Evolutionary conservation across 129 eudicot species (phyloP).

Genomic region (Ambrosia artemisiifolia): DNA sequence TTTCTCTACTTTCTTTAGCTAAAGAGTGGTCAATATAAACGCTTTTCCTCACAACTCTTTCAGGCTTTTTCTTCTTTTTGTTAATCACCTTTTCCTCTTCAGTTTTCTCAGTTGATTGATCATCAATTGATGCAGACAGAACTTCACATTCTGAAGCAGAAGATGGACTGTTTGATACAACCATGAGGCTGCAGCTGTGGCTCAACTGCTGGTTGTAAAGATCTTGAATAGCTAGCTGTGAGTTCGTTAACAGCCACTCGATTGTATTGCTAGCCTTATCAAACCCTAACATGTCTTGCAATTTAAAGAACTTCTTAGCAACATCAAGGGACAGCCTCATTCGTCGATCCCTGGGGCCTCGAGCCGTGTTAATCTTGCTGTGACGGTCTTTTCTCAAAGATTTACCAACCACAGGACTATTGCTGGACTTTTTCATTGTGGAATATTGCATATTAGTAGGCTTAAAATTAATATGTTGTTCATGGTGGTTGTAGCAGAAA

Average conservation of each 20-base stretch:
- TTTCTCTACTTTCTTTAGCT: slow-evolving; percentile 56
- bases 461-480: neutral
- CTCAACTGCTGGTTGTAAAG: neutral
- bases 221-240: slow-evolving; percentile 43
- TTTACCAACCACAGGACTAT: neutral
- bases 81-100: neutral
- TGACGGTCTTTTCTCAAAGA: slow-evolving; percentile 67
- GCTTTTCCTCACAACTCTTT: slow-evolving; percentile 26
- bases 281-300: slow-evolving; percentile 72
- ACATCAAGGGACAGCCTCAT: slow-evolving; percentile 85
- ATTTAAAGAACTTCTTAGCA: slow-evolving; percentile 59
- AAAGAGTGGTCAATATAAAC: slow-evolving; percentile 27
- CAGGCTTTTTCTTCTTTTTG: slow-evolving; percentile 34
- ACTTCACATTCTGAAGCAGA: slow-evolving; percentile 60
- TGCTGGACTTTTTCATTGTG: neutral
- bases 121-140: slow-evolving; percentile 32
- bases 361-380: slow-evolving; percentile 88
- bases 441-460: neutral
- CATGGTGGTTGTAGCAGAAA: neutral
- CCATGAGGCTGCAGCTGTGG: neutral
- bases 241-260: slow-evolving; percentile 62
- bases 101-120: slow-evolving; percentile 9
- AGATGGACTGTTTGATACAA: slow-evolving; percentile 13
- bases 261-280: slow-evolving; percentile 83
- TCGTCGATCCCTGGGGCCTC: slow-evolving; percentile 79